A percentile compares a stretch with the other conserved stretches of the same genome.
These are phyloP conservation scores for Volvox carteri DNA, from an alignment of 163 green algal species.

Conservation along the genomic window DNA sequence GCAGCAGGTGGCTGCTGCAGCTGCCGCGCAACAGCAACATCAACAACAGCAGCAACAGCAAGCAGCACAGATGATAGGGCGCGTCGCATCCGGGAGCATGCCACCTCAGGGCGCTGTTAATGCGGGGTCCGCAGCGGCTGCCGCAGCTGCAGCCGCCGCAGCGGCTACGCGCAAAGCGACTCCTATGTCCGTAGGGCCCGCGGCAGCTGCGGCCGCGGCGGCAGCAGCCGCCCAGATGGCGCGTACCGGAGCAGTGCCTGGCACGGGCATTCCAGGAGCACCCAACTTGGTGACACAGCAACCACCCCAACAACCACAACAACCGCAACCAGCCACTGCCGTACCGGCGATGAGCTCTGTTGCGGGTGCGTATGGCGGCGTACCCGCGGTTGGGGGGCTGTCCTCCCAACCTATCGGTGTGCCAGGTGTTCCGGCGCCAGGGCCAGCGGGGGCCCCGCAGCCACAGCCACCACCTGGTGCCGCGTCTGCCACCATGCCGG, in stretches of 20 bases:
- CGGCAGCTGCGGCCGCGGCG: background rate
- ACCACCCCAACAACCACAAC: constrained; percentile 22
- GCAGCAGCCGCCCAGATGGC: constrained; percentile 5
- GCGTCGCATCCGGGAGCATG: background rate
- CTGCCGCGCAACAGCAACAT: constrained; percentile 9
- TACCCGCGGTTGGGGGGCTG: background rate
- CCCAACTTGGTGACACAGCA: background rate
- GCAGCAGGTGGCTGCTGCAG: constrained; percentile 1
- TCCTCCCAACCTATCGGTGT: background rate
- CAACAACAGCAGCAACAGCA: constrained; percentile 28
- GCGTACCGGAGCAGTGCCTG: background rate
- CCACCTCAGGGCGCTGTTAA: background rate
- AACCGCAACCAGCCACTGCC: background rate
- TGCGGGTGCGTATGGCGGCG: background rate
- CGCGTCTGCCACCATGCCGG: background rate
- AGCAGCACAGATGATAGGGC: constrained; percentile 10
- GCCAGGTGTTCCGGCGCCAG: background rate
- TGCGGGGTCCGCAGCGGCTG: background rate
- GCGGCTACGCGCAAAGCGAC: background rate
- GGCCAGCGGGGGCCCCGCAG: too few relatives aligned
- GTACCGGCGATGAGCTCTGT: background rate
- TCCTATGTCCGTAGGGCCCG: background rate
- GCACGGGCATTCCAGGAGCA: background rate
- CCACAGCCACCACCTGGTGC: background rate
- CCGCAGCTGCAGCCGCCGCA: background rate